phyloP scores from a whole-genome alignment of 495 filamentous ascomycete species.

The Penicilliopsis zonata region DNA sequence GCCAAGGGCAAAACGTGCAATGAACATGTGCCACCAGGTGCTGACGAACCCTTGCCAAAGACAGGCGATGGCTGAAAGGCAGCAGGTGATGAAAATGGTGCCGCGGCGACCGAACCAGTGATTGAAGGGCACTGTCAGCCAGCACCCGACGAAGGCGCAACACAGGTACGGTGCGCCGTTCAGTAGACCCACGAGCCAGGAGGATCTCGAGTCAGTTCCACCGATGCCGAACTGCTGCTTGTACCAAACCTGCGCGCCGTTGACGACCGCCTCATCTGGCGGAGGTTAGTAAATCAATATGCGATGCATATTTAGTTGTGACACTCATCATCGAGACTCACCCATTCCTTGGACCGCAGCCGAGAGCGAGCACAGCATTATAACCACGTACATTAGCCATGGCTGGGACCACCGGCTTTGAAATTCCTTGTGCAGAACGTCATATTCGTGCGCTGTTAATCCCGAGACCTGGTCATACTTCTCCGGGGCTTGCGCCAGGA shows the following conservation, averaged over 20 bases:
- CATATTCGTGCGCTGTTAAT: conserved; percentile 43
- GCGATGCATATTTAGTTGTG: too few species aligned
- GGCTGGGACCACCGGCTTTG: conserved; percentile 66
- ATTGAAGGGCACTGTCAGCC: conserved; percentile 75
- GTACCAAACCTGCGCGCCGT: conserved; percentile 70
- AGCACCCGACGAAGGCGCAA: conserved; percentile 68
- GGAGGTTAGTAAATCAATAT: too few species aligned
- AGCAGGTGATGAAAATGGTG: conserved; percentile 69
- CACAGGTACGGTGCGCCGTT: conserved; percentile 57
- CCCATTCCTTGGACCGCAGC: conserved; percentile 64
- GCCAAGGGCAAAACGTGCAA: conserved; percentile 59
- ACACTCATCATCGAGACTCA: too few species aligned
- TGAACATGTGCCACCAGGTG: conserved; percentile 63
- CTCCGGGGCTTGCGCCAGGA: conserved; percentile 50
- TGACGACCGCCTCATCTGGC: conserved; percentile 66
- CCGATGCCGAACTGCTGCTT: conserved; percentile 56
- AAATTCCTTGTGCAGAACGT: conserved; percentile 49
- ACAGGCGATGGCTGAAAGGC: conserved; percentile 53
- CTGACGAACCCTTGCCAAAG: conserved; percentile 69
- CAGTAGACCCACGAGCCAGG: conserved; percentile 59
- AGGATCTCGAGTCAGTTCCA: conserved; percentile 16
- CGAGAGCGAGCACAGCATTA: conserved; percentile 47
- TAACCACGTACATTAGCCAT: conserved; percentile 53
- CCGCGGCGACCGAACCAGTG: conserved; percentile 67
- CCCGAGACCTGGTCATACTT: conserved; percentile 41